Percentiles rank a stretch among this genome's conserved stretches.
Evolutionary conservation across 2,329 filamentous ascomycete genomes (phyloP).

Genomic region (Alternaria sp.): DNA sequence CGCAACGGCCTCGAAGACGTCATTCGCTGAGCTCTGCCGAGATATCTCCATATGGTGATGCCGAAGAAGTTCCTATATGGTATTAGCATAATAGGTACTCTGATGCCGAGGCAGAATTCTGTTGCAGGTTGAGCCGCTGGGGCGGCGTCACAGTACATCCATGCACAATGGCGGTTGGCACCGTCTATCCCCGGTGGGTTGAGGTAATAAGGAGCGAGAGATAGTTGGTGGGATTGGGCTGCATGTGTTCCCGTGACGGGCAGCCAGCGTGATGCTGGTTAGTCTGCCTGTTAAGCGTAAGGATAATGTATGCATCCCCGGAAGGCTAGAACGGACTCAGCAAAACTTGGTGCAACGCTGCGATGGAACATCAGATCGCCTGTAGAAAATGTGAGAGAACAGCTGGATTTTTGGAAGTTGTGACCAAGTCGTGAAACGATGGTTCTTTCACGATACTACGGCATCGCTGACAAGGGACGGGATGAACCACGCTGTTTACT

Average conservation of each 20-base stretch:
- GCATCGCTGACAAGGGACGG: neutral
- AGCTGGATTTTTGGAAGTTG: neutral
- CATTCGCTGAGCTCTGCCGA: neutral
- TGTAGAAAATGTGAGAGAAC: neutral
- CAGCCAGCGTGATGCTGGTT: neutral
- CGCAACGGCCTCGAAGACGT: neutral
- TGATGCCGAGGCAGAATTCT: neutral
- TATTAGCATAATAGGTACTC: neutral
- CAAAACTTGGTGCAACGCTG: neutral
- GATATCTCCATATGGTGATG: neutral
- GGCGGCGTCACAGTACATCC: neutral
- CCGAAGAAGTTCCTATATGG: neutral
- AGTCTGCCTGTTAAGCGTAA: neutral
- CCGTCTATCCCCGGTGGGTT: neutral
- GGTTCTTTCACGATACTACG: neutral
- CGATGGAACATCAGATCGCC: neutral
- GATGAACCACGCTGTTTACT: neutral
- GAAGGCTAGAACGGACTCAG: neutral
- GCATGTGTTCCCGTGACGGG: neutral
- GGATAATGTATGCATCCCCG: neutral
- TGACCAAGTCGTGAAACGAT: neutral
- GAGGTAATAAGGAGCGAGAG: neutral
- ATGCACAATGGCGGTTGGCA: neutral
- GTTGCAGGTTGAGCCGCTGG: neutral
- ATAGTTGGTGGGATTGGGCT: neutral